Evolutionary conservation across 768 basidiomycete species (phyloP), one percentile per base, ranked within the genome.

Genomic region (Leccinum subgranulosum): DNA sequence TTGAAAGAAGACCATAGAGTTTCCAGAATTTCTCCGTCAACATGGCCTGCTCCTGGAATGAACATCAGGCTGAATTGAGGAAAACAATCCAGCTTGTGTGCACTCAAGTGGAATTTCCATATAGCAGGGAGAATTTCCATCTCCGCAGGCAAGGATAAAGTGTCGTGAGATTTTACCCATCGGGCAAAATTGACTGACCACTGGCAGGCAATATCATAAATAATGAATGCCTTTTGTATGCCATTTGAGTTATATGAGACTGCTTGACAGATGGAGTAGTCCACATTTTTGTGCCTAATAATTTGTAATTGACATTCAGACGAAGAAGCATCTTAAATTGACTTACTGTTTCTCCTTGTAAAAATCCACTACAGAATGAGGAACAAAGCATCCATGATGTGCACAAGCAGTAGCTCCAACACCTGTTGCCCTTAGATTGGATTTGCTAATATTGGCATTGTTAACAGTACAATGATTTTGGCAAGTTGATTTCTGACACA

Each of bases 1-100:
- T 76, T 76, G 0, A 75, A 55, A 0, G 56, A 25, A 0, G 65
- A 57, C 74, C 74, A 77, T 0, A 76, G 41, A 0, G 70, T 72
- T 34, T 76, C 74, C 6, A 77, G 27, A 4, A 76, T 73, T 47
- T 76, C 70, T 0, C 73, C 70, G 41, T 74, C 70, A 0, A 73
- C 41, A 9, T 71, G 59, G 0, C 71, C 69, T 1, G 60, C 63
- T 0, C 75, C 75, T 17, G 19, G n/a, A 9, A 2, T 43, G 47
- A 10, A 77, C 55, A 56, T 45, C 0, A 53, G 25, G 4, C 31
- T 65, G 23, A 66, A 77, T 0, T 66, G 39, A 4, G 66, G 49
- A 9, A 68, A 58, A 50, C 73, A 75, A 0, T 53, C 23, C 0
- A 61, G 55, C 25, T 65, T 55, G 31, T 75, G 74, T 0, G 67